Base-by-base conservation (phyloP, 352 stramenopile genomes). In the Phytophthora podocarpi region DNA sequence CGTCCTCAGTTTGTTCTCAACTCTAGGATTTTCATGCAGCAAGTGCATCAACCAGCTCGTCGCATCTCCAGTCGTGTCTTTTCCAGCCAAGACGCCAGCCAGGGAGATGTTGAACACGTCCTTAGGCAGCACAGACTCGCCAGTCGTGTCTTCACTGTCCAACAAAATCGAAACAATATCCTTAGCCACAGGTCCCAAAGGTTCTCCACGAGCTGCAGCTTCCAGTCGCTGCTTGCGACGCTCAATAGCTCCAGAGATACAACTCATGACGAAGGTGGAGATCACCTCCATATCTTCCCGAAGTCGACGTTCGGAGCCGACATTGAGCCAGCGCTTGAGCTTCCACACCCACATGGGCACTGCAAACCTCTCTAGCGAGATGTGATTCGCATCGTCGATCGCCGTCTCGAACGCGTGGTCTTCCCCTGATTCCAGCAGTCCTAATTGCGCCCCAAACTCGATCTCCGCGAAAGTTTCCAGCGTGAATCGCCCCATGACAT, bases 31-130 rank as follows among this genome's bases (percentile, higher is more conserved):
- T 23, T n/a, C n/a, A n/a, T 72, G 70, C 2, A 54, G 74, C 16
- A 95, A 58, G 42, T 89, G 78, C 4, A 95, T 34, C 5, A 88
- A 61, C 88, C 88, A 95, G 26, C 62, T 78, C 50, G 90, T 66
- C 21, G 68, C 58, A 46, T 77, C 68, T 7, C 57, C 68, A 15
- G 82, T 87, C 2, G 85, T 91, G 60, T 94, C 83, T 2, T 80
- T 65, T 15, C 85, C 85, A 18, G 81, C 85, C 9, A 93, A 45
- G 5, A 87, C n/a, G n/a, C n/a, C 81, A 30, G 70, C 85, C 10
- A 93, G 66, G 2, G 89, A 69, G 18, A 94, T 82, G 55, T 92
- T 82, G 15, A 77, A 74, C 10, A 93, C 57, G 20, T 80, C 78
- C 5, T 5, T 51, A 18, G 72, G 75, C 1, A 55, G 70, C 4